A percentile compares a stretch with the other conserved stretches of the same genome.
Conservation (phyloP, 306 rosid genomes). For the Abrus precatorius region DNA sequence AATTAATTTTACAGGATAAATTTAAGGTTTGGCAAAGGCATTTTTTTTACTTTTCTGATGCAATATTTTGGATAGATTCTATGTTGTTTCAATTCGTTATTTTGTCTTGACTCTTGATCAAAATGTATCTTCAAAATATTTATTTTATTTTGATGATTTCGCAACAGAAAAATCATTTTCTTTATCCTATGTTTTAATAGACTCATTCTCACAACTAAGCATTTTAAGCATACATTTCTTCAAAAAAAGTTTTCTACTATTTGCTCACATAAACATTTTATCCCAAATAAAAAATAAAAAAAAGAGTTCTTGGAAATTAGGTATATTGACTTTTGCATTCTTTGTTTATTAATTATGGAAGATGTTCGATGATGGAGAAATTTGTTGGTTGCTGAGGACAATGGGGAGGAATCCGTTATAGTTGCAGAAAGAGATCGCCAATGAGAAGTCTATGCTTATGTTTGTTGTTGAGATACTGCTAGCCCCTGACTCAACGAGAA, state of each 20-base stretch:
- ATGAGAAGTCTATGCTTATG: slow-evolving; percentile 35
- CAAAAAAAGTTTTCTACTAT: neutral
- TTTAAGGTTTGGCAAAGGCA: neutral
- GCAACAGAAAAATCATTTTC: neutral
- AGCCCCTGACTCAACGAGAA: neutral
- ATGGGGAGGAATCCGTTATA: slow-evolving; percentile 46
- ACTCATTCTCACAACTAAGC: too few species aligned
- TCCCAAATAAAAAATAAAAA: neutral
- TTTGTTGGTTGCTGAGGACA: slow-evolving; percentile 41
- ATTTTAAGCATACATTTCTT: neutral
- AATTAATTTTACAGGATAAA: neutral
- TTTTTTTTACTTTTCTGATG: neutral
- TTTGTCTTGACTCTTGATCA: neutral
- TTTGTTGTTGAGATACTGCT: slow-evolving; percentile 29
- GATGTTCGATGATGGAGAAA: slow-evolving; percentile 40
- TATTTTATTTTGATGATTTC: neutral
- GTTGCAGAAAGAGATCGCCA: slow-evolving; percentile 44
- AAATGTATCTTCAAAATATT: neutral
- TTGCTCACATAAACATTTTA: neutral
- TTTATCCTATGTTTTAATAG: neutral
- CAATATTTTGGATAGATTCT: neutral
- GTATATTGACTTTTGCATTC: slow-evolving; percentile 24
- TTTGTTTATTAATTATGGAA: neutral
- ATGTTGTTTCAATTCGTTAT: neutral
- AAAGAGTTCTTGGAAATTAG: neutral